phyloP scores from a whole-genome alignment of 2,329 filamentous ascomycete genomes.

The Diaporthe caulivora region DNA sequence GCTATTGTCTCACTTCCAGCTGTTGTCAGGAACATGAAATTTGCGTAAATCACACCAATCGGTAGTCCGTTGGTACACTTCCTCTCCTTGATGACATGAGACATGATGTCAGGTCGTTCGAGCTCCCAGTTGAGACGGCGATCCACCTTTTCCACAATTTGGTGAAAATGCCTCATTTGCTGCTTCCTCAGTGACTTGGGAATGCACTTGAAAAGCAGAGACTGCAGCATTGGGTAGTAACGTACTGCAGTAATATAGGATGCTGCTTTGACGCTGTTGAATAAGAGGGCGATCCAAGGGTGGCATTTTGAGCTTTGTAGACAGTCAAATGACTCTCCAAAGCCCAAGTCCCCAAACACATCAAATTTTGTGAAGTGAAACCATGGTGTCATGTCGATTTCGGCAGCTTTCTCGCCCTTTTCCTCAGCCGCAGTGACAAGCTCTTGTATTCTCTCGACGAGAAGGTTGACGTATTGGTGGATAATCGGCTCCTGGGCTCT shows the following conservation, averaged over 20 bases:
- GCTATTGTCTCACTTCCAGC: conserved; percentile 52
- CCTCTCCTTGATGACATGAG: conserved; percentile 42
- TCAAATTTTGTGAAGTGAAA: conserved; percentile 53
- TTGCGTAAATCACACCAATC: conserved; percentile 48
- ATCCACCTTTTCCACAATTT: conserved; percentile 47
- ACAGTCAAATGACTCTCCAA: conserved; percentile 56
- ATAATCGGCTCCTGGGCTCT: conserved; percentile 47
- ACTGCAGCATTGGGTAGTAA: conserved; percentile 42
- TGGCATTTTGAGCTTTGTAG: conserved; percentile 45
- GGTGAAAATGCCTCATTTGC: conserved; percentile 43
- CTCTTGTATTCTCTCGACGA: conserved; percentile 43
- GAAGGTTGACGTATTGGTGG: conserved; percentile 44
- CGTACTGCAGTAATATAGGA: conserved; percentile 41
- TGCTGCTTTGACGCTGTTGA: conserved; percentile 44
- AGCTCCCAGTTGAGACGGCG: conserved; percentile 45
- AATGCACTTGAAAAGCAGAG: conserved; percentile 5
- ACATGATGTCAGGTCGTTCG: conserved; percentile 48
- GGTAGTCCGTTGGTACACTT: conserved; percentile 40
- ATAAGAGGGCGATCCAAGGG: conserved; percentile 47
- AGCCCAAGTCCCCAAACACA: conserved; percentile 57
- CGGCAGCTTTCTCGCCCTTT: neutral
- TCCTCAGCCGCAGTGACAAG: conserved; percentile 1
- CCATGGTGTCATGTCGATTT: conserved; percentile 41
- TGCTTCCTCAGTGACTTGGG: conserved; percentile 37
- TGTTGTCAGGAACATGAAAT: conserved; percentile 47